phyloP scores from a whole-genome alignment of 108 stramenopile species.

The Schizochytrium sp. region DNA sequence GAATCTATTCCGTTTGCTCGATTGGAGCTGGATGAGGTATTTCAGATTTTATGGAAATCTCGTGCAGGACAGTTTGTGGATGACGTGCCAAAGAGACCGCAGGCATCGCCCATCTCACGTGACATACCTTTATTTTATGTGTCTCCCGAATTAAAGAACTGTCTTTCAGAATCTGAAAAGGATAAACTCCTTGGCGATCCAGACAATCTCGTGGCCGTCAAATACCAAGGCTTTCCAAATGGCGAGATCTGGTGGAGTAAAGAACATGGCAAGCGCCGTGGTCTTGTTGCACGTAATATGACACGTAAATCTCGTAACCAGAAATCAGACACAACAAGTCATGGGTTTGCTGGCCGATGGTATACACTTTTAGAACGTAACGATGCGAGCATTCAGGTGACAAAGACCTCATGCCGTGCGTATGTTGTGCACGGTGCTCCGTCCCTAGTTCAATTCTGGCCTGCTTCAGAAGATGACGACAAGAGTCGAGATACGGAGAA shows the following conservation, averaged over 20 bases:
- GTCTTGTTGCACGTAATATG: constrained; percentile 52
- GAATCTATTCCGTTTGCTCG: neutral
- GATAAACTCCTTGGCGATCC: constrained; percentile 49
- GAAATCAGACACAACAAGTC: neutral
- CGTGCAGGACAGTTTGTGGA: neutral
- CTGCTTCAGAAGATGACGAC: constrained; percentile 20
- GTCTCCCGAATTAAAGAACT: constrained; percentile 4
- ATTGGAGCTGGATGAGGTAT: constrained; percentile 28
- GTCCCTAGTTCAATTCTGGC: constrained; percentile 53
- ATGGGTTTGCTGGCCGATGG: constrained; percentile 51
- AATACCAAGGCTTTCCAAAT: constrained; percentile 45
- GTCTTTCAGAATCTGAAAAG: constrained; percentile 21
- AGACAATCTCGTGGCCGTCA: constrained; percentile 41
- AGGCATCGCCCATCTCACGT: constrained; percentile 31
- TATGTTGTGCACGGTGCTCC: constrained; percentile 25
- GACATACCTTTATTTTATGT: constrained; percentile 50
- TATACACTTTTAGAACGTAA: constrained; percentile 24
- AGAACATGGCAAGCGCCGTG: neutral
- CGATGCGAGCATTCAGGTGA: neutral
- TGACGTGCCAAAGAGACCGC: constrained; percentile 18
- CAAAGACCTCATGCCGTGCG: neutral
- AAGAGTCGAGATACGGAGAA: neutral
- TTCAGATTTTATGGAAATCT: neutral
- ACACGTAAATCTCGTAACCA: constrained; percentile 18
- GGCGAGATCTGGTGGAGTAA: constrained; percentile 47